phyloP scores from a whole-genome alignment of 2,329 filamentous ascomycete species.

The Xylariaceae sp. region DNA sequence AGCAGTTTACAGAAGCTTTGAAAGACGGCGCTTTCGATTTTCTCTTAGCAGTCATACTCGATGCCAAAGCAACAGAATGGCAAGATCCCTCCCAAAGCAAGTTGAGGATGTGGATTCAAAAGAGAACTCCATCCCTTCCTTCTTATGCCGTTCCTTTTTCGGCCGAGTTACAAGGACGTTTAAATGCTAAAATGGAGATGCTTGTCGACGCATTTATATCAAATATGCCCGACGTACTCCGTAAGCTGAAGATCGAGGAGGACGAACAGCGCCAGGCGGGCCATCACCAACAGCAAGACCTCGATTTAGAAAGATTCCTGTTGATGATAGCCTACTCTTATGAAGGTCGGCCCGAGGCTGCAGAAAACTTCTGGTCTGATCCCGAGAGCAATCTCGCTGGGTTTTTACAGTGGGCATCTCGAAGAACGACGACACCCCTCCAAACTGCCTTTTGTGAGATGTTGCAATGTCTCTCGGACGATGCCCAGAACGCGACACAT shows the following conservation, averaged over 20 bases:
- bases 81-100: constrained; percentile 80
- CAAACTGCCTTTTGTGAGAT: constrained; percentile 97
- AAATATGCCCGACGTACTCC: constrained; percentile 88
- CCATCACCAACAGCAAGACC: constrained; percentile 59
- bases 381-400: constrained; percentile 89
- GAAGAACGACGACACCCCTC: constrained; percentile 88
- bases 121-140: constrained; percentile 66
- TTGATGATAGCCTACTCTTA: constrained; percentile 90
- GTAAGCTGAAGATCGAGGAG: constrained; percentile 79
- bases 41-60: constrained; percentile 75
- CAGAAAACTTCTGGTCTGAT: constrained; percentile 86
- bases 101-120: constrained; percentile 75
- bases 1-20: constrained; percentile 68
- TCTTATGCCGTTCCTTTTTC: constrained; percentile 65
- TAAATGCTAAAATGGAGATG: constrained; percentile 77
- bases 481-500: constrained; percentile 73
- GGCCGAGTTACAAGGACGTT: constrained; percentile 61
- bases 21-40: constrained; percentile 92
- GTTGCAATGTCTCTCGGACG: constrained; percentile 80
- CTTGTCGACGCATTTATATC: constrained; percentile 92
- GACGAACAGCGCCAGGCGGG: constrained; percentile 75
- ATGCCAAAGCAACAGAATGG: constrained; percentile 77
- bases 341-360: constrained; percentile 76
- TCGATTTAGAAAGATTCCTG: constrained; percentile 82
- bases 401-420: constrained; percentile 95